Evolutionary conservation across 1,139 yeast genomes (phyloP).

Genomic region (Sugiyamaella paludigena): DNA sequence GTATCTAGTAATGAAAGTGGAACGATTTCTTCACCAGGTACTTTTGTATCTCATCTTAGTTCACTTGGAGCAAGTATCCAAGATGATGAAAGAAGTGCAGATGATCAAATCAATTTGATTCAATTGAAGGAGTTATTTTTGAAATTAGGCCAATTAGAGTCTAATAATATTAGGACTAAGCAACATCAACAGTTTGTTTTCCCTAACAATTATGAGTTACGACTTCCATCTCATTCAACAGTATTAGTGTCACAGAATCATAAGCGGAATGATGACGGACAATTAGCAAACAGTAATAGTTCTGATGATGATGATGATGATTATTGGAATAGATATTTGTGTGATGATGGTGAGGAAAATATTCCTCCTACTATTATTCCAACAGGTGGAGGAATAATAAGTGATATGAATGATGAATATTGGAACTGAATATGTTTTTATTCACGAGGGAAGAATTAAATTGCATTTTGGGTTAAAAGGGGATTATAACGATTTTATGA

Average conservation of each 20-base stretch:
- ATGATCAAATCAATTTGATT: slow-evolving; percentile 1
- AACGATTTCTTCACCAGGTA: background rate
- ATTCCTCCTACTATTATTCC: no score
- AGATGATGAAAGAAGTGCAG: slow-evolving; percentile 3
- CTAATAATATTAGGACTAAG: background rate
- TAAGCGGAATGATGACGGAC: no score
- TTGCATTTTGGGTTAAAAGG: no score
- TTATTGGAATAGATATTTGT: slow-evolving; percentile 19
- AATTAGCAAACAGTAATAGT: background rate
- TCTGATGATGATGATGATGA: slow-evolving; percentile 17
- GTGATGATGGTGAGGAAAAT: no score
- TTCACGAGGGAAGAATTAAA: no score
- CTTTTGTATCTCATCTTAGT: slow-evolving; percentile 1
- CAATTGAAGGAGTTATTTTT: slow-evolving; percentile 4
- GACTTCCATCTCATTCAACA: no score
- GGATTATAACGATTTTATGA: no score
- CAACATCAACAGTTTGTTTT: background rate
- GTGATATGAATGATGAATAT: no score
- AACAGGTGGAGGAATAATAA: no score
- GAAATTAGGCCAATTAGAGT: slow-evolving; percentile 4
- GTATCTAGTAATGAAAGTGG: background rate
- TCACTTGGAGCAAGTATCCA: slow-evolving; percentile 8
- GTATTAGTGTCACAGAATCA: no score
- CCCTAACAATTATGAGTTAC: no score
- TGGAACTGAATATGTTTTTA: no score